Evolutionary conservation across 2,329 filamentous ascomycete species (phyloP).

Genomic region (Magnaporthiopsis rhizophila): DNA sequence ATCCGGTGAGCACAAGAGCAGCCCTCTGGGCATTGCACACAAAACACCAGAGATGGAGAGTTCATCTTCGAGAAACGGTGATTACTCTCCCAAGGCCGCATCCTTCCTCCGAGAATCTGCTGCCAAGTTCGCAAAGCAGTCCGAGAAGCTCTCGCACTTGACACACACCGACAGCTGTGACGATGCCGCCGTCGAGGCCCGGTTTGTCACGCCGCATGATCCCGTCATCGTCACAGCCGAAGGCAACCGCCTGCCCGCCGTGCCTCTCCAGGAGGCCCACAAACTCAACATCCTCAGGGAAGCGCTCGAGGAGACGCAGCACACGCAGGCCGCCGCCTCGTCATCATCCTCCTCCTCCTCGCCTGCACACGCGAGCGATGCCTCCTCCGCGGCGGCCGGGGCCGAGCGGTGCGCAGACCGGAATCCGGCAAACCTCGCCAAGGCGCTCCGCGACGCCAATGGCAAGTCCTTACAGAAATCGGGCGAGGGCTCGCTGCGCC

Average conservation of each 20-base stretch:
- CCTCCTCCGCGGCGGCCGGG: not conserved
- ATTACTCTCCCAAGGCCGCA: not conserved
- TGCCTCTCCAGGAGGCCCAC: slow-evolving; percentile 62
- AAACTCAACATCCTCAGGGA: slow-evolving; percentile 59
- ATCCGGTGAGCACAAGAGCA: not conserved
- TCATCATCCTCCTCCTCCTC: not conserved
- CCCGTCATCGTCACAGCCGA: slow-evolving; percentile 62
- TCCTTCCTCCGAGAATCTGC: slow-evolving; percentile 24
- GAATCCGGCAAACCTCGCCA: slow-evolving; percentile 1
- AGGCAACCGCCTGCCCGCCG: slow-evolving; percentile 57
- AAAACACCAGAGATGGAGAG: not conserved
- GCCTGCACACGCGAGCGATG: not conserved
- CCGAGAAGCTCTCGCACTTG: slow-evolving; percentile 45
- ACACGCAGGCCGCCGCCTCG: not conserved
- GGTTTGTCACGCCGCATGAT: slow-evolving; percentile 61
- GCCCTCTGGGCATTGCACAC: not conserved
- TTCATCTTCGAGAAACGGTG: not conserved
- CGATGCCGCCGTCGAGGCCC: slow-evolving; percentile 50
- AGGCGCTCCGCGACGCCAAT: slow-evolving; percentile 19
- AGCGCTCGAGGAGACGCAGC: slow-evolving; percentile 25
- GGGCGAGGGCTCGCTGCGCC: slow-evolving; percentile 36
- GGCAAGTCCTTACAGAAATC: slow-evolving; percentile 32
- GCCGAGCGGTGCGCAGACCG: not conserved
- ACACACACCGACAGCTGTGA: slow-evolving; percentile 20
- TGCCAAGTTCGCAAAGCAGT: slow-evolving; percentile 53